These are phyloP conservation scores for Gaeumannomyces sp. DNA, from an alignment of 2,329 filamentous ascomycete species.

Conservation along the genomic window DNA sequence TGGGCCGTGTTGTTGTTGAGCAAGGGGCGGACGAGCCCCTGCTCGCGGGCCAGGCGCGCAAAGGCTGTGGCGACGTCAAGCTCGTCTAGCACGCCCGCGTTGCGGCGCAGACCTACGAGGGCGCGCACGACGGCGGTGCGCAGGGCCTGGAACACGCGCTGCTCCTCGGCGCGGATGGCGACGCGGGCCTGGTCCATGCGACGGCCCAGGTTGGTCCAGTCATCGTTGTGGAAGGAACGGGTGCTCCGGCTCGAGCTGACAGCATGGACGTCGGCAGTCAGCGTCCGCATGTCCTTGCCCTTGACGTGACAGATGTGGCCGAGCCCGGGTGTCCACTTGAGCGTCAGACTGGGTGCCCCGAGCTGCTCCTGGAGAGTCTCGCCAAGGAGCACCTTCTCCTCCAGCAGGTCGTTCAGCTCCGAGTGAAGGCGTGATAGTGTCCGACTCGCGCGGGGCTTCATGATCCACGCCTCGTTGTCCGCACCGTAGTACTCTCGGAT, in stretches of 20 bases:
- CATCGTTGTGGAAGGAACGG: slow-evolving; percentile 72
- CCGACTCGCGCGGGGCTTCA: slow-evolving; percentile 62
- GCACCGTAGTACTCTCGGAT: slow-evolving; percentile 53
- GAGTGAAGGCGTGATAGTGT: slow-evolving; percentile 61
- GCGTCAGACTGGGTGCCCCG: slow-evolving; percentile 57
- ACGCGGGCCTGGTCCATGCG: slow-evolving; percentile 71
- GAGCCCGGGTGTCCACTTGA: slow-evolving; percentile 81
- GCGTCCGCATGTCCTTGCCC: slow-evolving; percentile 59
- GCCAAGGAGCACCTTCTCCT: slow-evolving; percentile 56
- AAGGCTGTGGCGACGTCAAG: slow-evolving; percentile 87
- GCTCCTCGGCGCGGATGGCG: slow-evolving; percentile 78
- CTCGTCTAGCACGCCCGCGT: slow-evolving; percentile 87
- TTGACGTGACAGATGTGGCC: slow-evolving; percentile 90
- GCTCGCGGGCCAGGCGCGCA: slow-evolving; percentile 69
- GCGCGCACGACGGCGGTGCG: slow-evolving; percentile 73
- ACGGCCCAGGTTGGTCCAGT: slow-evolving; percentile 78
- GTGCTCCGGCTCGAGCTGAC: slow-evolving; percentile 80
- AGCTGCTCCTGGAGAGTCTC: slow-evolving; percentile 56
- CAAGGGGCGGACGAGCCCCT: slow-evolving; percentile 65
- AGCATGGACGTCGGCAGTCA: slow-evolving; percentile 32
- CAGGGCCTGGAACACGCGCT: slow-evolving; percentile 68
- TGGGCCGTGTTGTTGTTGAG: slow-evolving; percentile 61
- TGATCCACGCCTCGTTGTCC: slow-evolving; percentile 56
- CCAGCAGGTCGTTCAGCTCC: slow-evolving; percentile 52
- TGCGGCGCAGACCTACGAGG: slow-evolving; percentile 78